A percentile compares a stretch with the other conserved stretches of the same genome.
Evolutionary conservation across 805 yeast genomes (phyloP).

Genomic region (Candida wancherniae): DNA sequence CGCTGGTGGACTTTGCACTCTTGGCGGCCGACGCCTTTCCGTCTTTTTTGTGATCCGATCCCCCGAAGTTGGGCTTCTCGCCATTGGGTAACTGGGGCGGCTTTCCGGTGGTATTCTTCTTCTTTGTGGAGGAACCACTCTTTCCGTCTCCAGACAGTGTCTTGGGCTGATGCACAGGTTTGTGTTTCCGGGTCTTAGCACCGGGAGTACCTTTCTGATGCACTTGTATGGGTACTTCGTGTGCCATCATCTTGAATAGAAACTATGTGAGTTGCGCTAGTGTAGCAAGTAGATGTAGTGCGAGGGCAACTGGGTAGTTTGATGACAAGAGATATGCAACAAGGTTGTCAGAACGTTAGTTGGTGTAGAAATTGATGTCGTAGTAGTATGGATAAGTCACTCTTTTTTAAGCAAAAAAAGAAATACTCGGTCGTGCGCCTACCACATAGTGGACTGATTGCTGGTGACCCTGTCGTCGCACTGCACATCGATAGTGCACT

Average conservation of each 20-base stretch:
- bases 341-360: too few species aligned
- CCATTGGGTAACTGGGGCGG: constrained; percentile 23
- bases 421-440: too few species aligned
- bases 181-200: constrained; percentile 14
- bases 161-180: constrained; percentile 13
- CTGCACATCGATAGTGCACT: too few species aligned
- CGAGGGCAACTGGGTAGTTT: background rate
- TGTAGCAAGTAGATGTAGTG: background rate
- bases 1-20: constrained; percentile 5
- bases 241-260: constrained; percentile 19
- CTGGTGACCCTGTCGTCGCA: too few species aligned
- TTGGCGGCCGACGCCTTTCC: constrained; percentile 3
- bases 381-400: too few species aligned
- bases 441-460: too few species aligned
- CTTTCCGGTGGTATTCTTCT: constrained; percentile 8
- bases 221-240: constrained; percentile 28
- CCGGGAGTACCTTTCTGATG: constrained; percentile 16
- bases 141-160: constrained; percentile 27
- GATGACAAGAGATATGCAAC: constrained; percentile 1
- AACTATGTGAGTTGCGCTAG: background rate
- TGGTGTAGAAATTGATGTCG: too few species aligned
- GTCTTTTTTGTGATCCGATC: constrained; percentile 9
- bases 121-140: constrained; percentile 15
- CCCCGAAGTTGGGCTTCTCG: constrained; percentile 18
- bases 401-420: too few species aligned